Conservation (phyloP, 176 grass and related monocot species). For the Phyllostachys edulis region DNA sequence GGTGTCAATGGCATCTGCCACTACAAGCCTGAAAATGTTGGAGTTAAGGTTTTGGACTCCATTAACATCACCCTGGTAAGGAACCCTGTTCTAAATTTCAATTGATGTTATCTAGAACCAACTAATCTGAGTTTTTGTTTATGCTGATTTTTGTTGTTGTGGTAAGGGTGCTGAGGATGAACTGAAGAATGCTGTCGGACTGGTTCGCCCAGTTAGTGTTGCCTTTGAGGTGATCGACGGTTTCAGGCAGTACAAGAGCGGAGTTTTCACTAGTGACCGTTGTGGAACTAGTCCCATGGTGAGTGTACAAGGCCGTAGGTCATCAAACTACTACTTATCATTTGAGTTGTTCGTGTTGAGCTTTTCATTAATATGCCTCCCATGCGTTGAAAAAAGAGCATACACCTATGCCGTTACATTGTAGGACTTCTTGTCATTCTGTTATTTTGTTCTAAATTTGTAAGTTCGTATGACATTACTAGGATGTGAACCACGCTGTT, state of each 20-base stretch:
- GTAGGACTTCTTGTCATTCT: not conserved
- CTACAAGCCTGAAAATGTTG: slow-evolving; percentile 55
- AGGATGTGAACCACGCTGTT: slow-evolving; percentile 99
- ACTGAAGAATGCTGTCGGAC: slow-evolving; percentile 80
- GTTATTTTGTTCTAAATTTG: slow-evolving; percentile 3
- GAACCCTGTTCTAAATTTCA: slow-evolving; percentile 7
- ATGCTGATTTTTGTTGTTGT: slow-evolving; percentile 27
- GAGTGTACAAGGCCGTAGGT: slow-evolving; percentile 28
- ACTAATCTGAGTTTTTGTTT: not conserved
- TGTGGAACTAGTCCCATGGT: slow-evolving; percentile 75
- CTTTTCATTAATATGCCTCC: not conserved
- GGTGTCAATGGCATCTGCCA: slow-evolving; percentile 78
- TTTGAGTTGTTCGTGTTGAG: not conserved
- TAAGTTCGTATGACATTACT: slow-evolving; percentile 9
- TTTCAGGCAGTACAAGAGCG: slow-evolving; percentile 79
- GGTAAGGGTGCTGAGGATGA: slow-evolving; percentile 82
- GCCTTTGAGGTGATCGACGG: slow-evolving; percentile 67
- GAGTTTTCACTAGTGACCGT: slow-evolving; percentile 77
- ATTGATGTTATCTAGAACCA: not conserved
- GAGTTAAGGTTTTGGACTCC: slow-evolving; percentile 67
- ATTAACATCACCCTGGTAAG: slow-evolving; percentile 93
- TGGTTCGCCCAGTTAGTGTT: slow-evolving; percentile 97
- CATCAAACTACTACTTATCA: not conserved
- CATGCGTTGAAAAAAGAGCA: not conserved
- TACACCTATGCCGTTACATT: not conserved